Percentiles rank a stretch among this genome's conserved stretches.
These are phyloP conservation scores for Globisporangium spiculum DNA, from an alignment of 352 stramenopile genomes.

Conservation along the genomic window DNA sequence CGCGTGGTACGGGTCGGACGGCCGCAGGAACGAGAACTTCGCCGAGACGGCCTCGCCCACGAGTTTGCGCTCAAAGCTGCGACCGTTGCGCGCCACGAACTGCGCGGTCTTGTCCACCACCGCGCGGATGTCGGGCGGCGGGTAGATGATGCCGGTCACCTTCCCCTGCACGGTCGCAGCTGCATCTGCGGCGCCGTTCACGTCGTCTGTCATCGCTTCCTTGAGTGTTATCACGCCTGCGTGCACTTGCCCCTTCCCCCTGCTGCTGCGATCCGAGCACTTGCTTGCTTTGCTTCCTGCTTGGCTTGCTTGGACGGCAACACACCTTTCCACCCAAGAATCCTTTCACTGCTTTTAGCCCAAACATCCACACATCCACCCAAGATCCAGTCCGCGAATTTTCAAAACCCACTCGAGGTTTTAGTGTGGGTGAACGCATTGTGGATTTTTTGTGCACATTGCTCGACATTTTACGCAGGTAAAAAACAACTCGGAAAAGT, in stretches of 20 bases:
- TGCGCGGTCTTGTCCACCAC: conserved; percentile 98
- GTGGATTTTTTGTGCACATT: too few relatives aligned
- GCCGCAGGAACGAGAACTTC: conserved; percentile 98
- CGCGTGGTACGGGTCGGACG: conserved; percentile 94
- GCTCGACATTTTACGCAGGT: too few relatives aligned
- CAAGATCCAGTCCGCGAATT: not conserved
- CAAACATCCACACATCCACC: not conserved
- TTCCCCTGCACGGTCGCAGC: conserved; percentile 56
- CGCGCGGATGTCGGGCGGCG: conserved; percentile 96
- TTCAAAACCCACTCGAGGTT: too few relatives aligned
- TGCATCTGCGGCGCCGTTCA: not conserved
- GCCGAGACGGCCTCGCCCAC: conserved; percentile 93
- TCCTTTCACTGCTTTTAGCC: not conserved
- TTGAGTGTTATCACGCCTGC: conserved; percentile 1
- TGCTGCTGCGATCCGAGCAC: not conserved
- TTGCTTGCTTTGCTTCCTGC: not conserved
- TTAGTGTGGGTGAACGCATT: too few relatives aligned
- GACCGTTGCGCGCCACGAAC: conserved; percentile 98
- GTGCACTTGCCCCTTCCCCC: not conserved
- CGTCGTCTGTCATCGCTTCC: conserved; percentile 18
- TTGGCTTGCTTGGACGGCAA: not conserved
- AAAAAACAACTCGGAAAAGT: too few relatives aligned
- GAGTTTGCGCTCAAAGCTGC: conserved; percentile 97
- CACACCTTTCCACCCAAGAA: not conserved
- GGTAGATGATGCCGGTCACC: conserved; percentile 94